phyloP scores from a whole-genome alignment of 2,329 filamentous ascomycete species.

The Apiospora hydei region DNA sequence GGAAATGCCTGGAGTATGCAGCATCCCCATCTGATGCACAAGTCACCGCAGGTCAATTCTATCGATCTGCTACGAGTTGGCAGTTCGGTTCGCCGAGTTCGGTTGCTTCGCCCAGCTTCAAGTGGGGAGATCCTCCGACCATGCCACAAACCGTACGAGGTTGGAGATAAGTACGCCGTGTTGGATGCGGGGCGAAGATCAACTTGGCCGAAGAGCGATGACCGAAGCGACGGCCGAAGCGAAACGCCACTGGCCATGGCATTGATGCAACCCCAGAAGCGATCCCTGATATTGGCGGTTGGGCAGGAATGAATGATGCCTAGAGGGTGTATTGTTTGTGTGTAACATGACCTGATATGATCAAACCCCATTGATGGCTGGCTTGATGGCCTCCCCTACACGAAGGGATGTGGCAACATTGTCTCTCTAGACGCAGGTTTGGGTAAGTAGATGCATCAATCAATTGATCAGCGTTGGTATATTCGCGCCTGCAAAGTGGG shows the following conservation, averaged over 20 bases:
- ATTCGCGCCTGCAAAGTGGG: not conserved
- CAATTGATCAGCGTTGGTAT: too few species aligned
- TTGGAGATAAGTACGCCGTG: not conserved
- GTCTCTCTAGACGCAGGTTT: not conserved
- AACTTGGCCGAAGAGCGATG: not conserved
- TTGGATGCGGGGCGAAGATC: not conserved
- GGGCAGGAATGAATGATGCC: slow-evolving; percentile 1
- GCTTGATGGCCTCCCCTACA: not conserved
- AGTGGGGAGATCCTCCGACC: not conserved
- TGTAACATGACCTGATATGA: slow-evolving; percentile 9
- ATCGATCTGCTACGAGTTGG: not conserved
- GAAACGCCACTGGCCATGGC: not conserved
- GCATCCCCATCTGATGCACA: not conserved
- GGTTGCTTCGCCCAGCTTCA: slow-evolving; percentile 6
- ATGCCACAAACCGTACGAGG: slow-evolving; percentile 9
- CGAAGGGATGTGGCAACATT: not conserved
- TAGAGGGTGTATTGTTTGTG: not conserved
- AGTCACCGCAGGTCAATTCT: not conserved
- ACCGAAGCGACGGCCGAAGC: not conserved
- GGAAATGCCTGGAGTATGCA: slow-evolving; percentile 1
- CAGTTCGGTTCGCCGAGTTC: slow-evolving; percentile 3
- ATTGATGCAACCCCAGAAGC: not conserved
- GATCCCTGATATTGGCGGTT: not conserved
- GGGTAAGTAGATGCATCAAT: not conserved
- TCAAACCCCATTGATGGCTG: not conserved